Evolutionary conservation across 225 moss, liverwort and hornwort genomes (phyloP).

Genomic region (Marchantia paleacea): DNA sequence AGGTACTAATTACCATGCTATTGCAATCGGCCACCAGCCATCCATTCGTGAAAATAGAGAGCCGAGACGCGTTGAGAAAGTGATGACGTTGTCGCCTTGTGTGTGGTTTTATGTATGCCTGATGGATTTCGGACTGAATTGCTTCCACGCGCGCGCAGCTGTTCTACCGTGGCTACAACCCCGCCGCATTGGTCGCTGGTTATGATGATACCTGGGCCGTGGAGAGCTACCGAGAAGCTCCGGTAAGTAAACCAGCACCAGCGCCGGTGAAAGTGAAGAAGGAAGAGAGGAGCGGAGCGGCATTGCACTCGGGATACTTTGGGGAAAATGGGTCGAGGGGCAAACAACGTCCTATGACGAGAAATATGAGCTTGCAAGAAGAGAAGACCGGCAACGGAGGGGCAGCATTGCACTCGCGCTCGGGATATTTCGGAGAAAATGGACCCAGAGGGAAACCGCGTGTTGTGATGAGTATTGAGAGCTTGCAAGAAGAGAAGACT

Average conservation of each 20-base stretch:
- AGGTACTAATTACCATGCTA: background rate
- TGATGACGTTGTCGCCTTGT: background rate
- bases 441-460: too few relatives aligned
- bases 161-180: slow-evolving; percentile 16
- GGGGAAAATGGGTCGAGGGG: background rate
- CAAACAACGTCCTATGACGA: background rate
- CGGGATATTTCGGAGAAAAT: too few relatives aligned
- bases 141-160: background rate
- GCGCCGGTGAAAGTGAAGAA: background rate
- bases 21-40: background rate
- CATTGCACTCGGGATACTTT: background rate
- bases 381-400: background rate
- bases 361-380: slow-evolving; percentile 7
- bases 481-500: background rate
- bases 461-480: too few relatives aligned
- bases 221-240: slow-evolving; percentile 2
- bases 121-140: too few relatives aligned
- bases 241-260: background rate
- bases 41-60: background rate
- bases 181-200: background rate
- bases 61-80: too few relatives aligned
- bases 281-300: background rate
- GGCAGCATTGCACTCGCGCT: too few relatives aligned
- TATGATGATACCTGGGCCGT: slow-evolving; percentile 6
- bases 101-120: too few relatives aligned